These are phyloP conservation scores for Wickerhamiella sergipiensis DNA, from an alignment of 805 yeast species.

Conservation along the genomic window DNA sequence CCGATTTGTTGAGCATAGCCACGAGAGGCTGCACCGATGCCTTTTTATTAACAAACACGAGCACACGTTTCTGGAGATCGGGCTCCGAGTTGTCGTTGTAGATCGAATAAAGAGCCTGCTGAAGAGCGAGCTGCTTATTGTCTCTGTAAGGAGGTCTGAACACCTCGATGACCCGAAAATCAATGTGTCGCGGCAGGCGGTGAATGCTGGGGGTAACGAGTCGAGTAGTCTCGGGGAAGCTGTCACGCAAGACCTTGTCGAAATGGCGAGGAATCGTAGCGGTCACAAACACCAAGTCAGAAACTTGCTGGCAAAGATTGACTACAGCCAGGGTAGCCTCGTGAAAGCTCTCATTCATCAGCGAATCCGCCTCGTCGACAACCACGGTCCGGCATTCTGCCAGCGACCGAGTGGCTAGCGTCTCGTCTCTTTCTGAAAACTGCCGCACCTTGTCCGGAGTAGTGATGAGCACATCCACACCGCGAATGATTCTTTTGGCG, in stretches of 20 bases:
- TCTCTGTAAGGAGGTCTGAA: slow-evolving; percentile 69
- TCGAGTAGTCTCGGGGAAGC: slow-evolving; percentile 53
- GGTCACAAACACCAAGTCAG: slow-evolving; percentile 62
- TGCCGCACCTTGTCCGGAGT: slow-evolving; percentile 63
- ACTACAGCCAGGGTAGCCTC: slow-evolving; percentile 48
- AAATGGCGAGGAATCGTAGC: slow-evolving; percentile 83
- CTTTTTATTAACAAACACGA: slow-evolving; percentile 74
- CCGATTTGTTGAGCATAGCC: slow-evolving; percentile 36
- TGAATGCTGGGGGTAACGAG: slow-evolving; percentile 75
- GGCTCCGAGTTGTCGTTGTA: slow-evolving; percentile 70
- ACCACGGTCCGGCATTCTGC: slow-evolving; percentile 46
- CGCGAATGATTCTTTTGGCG: slow-evolving; percentile 19
- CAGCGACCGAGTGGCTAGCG: slow-evolving; percentile 20
- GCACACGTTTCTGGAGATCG: slow-evolving; percentile 60
- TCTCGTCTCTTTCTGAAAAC: slow-evolving; percentile 23
- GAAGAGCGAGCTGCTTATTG: slow-evolving; percentile 68
- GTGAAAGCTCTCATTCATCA: slow-evolving; percentile 70
- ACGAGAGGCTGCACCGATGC: slow-evolving; percentile 48
- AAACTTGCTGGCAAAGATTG: slow-evolving; percentile 36
- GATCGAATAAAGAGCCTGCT: slow-evolving; percentile 79
- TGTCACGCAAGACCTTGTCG: slow-evolving; percentile 40
- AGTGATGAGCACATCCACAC: slow-evolving; percentile 69
- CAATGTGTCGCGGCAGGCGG: slow-evolving; percentile 63
- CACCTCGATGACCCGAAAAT: slow-evolving; percentile 64
- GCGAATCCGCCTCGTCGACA: slow-evolving; percentile 88